These are phyloP conservation scores for Anthracocystis setariae DNA, from an alignment of 1,284 basidiomycete genomes.

Conservation along the genomic window DNA sequence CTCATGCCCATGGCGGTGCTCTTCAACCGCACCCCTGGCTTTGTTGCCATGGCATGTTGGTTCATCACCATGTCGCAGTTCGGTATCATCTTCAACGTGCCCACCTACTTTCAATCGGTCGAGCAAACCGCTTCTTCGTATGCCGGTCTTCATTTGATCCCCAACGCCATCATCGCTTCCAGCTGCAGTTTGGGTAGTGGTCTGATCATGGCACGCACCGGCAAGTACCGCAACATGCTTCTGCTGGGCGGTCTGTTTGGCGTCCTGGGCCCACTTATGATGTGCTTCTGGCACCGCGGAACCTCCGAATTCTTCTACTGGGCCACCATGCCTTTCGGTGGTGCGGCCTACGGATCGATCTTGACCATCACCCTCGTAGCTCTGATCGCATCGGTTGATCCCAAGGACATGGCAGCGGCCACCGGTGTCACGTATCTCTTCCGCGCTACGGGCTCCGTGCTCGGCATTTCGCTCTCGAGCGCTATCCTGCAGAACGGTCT, in stretches of 20 bases:
- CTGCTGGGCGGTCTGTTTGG: constrained; percentile 62
- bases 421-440: constrained; percentile 68
- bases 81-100: constrained; percentile 67
- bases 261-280: constrained; percentile 66
- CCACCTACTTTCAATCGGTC: constrained; percentile 68
- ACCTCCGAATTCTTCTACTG: constrained; percentile 66
- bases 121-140: constrained; percentile 65
- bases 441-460: constrained; percentile 68
- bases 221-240: constrained; percentile 67
- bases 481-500: constrained; percentile 68
- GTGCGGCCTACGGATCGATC: constrained; percentile 67
- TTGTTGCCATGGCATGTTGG: constrained; percentile 68
- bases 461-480: constrained; percentile 68
- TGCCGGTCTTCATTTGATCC: constrained; percentile 68
- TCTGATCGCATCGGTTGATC: constrained; percentile 67
- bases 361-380: constrained; percentile 68
- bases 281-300: constrained; percentile 67
- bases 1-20: constrained; percentile 68
- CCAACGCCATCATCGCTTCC: constrained; percentile 68
- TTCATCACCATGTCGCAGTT: constrained; percentile 69
- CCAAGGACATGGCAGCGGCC: constrained; percentile 67
- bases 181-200: constrained; percentile 68
- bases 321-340: constrained; percentile 64
- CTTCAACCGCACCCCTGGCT: constrained; percentile 68
- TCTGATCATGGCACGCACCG: constrained; percentile 68